These are phyloP conservation scores for Teratosphaeria epicoccoides DNA, from an alignment of 2,329 filamentous ascomycete species.

Conservation along the genomic window DNA sequence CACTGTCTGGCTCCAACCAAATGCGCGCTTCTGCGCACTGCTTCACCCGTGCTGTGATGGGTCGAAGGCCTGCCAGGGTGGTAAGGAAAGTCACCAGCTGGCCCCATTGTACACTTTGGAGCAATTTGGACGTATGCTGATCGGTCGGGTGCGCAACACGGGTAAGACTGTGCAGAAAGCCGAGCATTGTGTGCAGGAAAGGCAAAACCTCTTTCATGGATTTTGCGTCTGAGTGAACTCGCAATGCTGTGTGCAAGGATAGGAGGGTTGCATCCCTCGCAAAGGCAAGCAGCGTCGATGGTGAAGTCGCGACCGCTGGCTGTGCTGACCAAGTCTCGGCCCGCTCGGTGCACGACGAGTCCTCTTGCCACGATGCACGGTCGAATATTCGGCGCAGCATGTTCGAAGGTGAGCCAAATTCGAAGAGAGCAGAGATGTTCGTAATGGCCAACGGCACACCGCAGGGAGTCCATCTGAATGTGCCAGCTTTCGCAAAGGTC, in stretches of 20 bases:
- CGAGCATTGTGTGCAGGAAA: slow-evolving; percentile 50
- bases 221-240: slow-evolving; percentile 18
- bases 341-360: background rate
- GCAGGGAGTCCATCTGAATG: slow-evolving; percentile 15
- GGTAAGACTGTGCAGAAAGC: slow-evolving; percentile 26
- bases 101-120: slow-evolving; percentile 34
- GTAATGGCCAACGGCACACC: slow-evolving; percentile 50
- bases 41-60: slow-evolving; percentile 26
- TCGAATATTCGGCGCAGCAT: slow-evolving; percentile 22
- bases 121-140: background rate
- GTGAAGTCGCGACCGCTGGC: background rate
- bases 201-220: slow-evolving; percentile 42
- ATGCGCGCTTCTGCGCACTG: slow-evolving; percentile 16
- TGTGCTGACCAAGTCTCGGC: background rate
- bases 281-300: background rate
- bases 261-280: background rate
- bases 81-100: slow-evolving; percentile 42
- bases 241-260: slow-evolving; percentile 2
- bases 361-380: background rate
- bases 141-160: background rate
- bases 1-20: slow-evolving; percentile 29
- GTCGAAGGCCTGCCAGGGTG: slow-evolving; percentile 28
- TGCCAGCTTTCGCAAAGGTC: slow-evolving; percentile 37
- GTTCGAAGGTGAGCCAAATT: slow-evolving; percentile 44
- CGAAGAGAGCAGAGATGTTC: slow-evolving; percentile 43